Evolutionary conservation across 345 rosid species (phyloP).

Genomic region (Litchi chinensis): DNA sequence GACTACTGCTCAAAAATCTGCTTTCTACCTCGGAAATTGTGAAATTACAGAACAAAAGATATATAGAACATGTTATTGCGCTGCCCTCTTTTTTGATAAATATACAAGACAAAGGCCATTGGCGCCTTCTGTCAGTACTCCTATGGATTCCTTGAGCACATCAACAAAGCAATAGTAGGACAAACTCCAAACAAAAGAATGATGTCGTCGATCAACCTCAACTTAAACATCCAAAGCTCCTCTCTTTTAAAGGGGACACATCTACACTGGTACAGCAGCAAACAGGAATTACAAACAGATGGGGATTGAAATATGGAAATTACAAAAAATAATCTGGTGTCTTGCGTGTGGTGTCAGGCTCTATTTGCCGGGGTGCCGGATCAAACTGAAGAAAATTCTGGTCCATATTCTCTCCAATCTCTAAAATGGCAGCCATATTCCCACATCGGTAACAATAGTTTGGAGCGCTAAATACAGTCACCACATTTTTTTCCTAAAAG

Average conservation of each 20-base stretch:
- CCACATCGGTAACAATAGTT: slow-evolving; percentile 95
- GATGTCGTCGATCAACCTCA: slow-evolving; percentile 45
- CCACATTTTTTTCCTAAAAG: slow-evolving; percentile 82
- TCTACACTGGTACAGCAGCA: slow-evolving; percentile 47
- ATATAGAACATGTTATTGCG: slow-evolving; percentile 28
- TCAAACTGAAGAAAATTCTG: slow-evolving; percentile 94
- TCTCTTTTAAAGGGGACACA: slow-evolving; percentile 40
- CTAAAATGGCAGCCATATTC: slow-evolving; percentile 96
- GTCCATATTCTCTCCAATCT: slow-evolving; percentile 93
- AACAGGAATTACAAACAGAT: slow-evolving; percentile 41
- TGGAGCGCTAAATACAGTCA: slow-evolving; percentile 94
- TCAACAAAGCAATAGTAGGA: slow-evolving; percentile 36
- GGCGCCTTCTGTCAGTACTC: slow-evolving; percentile 28
- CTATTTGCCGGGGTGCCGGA: slow-evolving; percentile 92
- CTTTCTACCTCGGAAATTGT: slow-evolving; percentile 18
- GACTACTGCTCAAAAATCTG: slow-evolving; percentile 10
- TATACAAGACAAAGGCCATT: slow-evolving; percentile 39
- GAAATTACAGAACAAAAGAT: slow-evolving; percentile 31
- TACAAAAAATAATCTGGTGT: slow-evolving; percentile 98
- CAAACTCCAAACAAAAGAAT: slow-evolving; percentile 49
- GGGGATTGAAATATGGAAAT: slow-evolving; percentile 36
- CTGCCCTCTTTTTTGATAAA: slow-evolving; percentile 31
- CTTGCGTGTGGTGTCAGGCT: slow-evolving; percentile 92
- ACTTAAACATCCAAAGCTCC: slow-evolving; percentile 44
- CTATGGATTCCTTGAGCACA: slow-evolving; percentile 32